phyloP scores from a whole-genome alignment of 257 asterid species.

The Osmanthus fragrans region DNA sequence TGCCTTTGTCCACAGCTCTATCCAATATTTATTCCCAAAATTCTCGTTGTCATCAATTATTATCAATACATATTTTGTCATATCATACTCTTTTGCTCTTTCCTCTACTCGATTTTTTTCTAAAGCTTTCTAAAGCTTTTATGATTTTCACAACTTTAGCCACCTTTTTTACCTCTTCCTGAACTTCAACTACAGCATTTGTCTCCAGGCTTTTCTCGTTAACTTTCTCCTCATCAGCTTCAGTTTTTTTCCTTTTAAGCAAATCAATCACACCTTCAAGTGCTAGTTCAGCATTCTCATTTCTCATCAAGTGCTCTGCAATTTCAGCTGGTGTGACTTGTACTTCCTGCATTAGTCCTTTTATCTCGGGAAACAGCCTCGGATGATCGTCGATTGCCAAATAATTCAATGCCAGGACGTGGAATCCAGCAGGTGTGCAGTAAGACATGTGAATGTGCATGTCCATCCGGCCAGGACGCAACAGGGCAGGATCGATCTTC shows the following conservation, averaged over 20 bases:
- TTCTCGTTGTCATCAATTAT: neutral
- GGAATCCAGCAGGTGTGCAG: constrained; percentile 57
- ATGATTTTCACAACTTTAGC: neutral
- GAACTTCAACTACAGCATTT: neutral
- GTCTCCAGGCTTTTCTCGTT: neutral
- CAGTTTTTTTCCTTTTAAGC: constrained; percentile 41
- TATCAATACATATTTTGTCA: neutral
- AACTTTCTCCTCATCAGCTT: constrained; percentile 3
- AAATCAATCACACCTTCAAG: constrained; percentile 59
- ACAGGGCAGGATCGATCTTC: constrained; percentile 72
- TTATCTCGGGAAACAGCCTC: constrained; percentile 36
- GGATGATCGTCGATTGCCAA: constrained; percentile 44
- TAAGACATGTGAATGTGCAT: constrained; percentile 83
- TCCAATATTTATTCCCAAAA: neutral
- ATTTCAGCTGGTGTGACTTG: constrained; percentile 68
- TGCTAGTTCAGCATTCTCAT: constrained; percentile 53
- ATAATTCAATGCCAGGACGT: constrained; percentile 57
- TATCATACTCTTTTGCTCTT: neutral
- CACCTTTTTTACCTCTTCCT: neutral
- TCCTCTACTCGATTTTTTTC: neutral
- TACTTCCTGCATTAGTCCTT: constrained; percentile 39
- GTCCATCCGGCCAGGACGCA: constrained; percentile 86
- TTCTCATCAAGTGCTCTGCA: constrained; percentile 83
- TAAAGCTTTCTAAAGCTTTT: too few species aligned
- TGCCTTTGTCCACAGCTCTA: neutral